phyloP scores from a whole-genome alignment of 306 rosid species.

The barrel medic (Medicago truncatula) region DNA sequence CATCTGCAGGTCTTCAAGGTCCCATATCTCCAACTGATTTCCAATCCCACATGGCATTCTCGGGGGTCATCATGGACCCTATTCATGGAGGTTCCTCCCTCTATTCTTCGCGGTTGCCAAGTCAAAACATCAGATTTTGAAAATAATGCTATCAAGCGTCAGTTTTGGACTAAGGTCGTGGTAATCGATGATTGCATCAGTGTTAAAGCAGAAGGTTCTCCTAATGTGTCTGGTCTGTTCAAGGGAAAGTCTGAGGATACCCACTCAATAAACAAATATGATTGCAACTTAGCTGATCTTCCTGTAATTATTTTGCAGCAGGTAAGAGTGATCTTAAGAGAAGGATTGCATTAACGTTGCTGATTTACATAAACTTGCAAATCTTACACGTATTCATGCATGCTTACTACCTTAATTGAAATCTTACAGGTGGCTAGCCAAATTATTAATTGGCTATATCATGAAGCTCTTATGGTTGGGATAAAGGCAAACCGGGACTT shows the following conservation, averaged over 20 bases:
- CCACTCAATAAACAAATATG: slow-evolving; percentile 72
- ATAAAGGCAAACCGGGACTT: slow-evolving; percentile 78
- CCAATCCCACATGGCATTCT: slow-evolving; percentile 93
- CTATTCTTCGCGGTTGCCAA: slow-evolving; percentile 63
- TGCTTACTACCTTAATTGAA: slow-evolving; percentile 37
- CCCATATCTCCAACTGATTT: slow-evolving; percentile 74
- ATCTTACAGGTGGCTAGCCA: slow-evolving; percentile 83
- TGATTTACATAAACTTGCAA: not conserved
- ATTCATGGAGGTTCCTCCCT: slow-evolving; percentile 72
- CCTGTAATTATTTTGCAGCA: slow-evolving; percentile 86
- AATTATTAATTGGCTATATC: slow-evolving; percentile 81
- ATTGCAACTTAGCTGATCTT: slow-evolving; percentile 84
- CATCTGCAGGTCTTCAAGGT: slow-evolving; percentile 70
- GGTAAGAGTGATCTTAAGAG: slow-evolving; percentile 49
- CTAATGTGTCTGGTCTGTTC: slow-evolving; percentile 74
- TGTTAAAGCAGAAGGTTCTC: slow-evolving; percentile 88
- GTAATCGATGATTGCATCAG: slow-evolving; percentile 81
- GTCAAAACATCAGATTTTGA: slow-evolving; percentile 50
- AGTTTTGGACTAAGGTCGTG: slow-evolving; percentile 79
- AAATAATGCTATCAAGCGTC: slow-evolving; percentile 59
- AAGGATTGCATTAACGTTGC: slow-evolving; percentile 11
- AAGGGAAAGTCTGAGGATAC: slow-evolving; percentile 68
- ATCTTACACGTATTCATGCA: not conserved
- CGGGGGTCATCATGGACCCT: slow-evolving; percentile 90
- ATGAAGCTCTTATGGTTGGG: slow-evolving; percentile 84